These are phyloP conservation scores for Phytophthora brassicae DNA, from an alignment of 352 stramenopile genomes.

Conservation along the genomic window DNA sequence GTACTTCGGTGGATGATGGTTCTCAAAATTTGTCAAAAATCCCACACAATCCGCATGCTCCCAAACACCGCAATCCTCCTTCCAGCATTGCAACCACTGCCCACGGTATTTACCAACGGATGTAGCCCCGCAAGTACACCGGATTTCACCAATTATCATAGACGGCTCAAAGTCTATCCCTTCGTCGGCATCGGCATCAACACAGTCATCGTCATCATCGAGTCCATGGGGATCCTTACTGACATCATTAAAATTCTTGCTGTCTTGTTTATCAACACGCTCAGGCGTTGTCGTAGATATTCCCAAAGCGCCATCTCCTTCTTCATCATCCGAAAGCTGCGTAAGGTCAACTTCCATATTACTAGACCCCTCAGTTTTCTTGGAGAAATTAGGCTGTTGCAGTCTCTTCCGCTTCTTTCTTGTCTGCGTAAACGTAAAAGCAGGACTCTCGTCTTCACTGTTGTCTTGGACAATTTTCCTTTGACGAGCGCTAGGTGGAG, in stretches of 20 bases:
- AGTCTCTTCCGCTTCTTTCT: constrained; percentile 31
- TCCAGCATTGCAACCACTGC: constrained; percentile 71
- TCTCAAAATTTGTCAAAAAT: constrained; percentile 33
- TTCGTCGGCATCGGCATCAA: constrained; percentile 2
- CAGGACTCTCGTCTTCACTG: constrained; percentile 2
- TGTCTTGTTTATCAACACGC: neutral
- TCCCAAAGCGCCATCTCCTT: neutral
- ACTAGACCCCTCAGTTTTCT: constrained; percentile 12
- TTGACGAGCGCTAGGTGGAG: constrained; percentile 7
- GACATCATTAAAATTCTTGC: neutral
- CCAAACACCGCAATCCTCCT: constrained; percentile 61
- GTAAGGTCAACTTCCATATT: constrained; percentile 26
- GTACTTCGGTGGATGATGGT: constrained; percentile 29
- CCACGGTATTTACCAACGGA: constrained; percentile 55
- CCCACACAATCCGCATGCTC: constrained; percentile 78
- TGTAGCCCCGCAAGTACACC: constrained; percentile 54
- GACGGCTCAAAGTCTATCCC: constrained; percentile 23
- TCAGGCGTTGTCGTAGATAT: neutral
- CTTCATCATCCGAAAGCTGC: constrained; percentile 18
- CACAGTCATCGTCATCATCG: constrained; percentile 16
- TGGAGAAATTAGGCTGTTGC: neutral
- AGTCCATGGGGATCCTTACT: constrained; percentile 3
- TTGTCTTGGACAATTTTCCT: neutral
- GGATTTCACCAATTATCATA: constrained; percentile 49
- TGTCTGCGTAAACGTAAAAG: neutral